A percentile compares a stretch with the other conserved stretches of the same genome.
Conservation (phyloP, 306 rosid genomes). For the Astragalus membranaceus region DNA sequence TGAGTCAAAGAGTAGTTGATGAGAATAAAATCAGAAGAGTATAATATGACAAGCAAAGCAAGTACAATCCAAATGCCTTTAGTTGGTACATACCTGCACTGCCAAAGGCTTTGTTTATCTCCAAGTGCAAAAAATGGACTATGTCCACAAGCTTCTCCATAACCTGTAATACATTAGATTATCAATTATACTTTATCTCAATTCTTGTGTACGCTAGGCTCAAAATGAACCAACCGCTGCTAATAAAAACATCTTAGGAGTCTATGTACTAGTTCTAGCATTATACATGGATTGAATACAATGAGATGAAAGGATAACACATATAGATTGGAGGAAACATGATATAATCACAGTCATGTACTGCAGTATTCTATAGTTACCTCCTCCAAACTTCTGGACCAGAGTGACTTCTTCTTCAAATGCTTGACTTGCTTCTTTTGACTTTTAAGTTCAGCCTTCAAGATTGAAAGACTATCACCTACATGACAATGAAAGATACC, state of each 20-base stretch:
- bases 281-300: constrained; percentile 13
- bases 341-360: constrained; percentile 22
- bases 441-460: constrained; percentile 55
- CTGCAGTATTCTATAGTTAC: constrained; percentile 30
- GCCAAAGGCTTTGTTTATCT: constrained; percentile 54
- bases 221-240: not conserved
- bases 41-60: constrained; percentile 2
- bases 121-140: constrained; percentile 66
- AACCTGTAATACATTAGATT: constrained; percentile 50
- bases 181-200: constrained; percentile 1
- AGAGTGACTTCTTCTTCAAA: constrained; percentile 80
- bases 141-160: constrained; percentile 85
- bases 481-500: constrained; percentile 15
- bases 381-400: constrained; percentile 88
- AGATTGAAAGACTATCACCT: constrained; percentile 53
- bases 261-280: not conserved
- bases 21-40: not conserved
- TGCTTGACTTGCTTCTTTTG: constrained; percentile 65
- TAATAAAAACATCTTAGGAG: not conserved
- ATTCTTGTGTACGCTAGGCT: not conserved
- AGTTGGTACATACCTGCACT: constrained; percentile 42
- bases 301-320: not conserved
- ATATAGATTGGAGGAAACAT: not conserved
- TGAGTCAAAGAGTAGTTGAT: constrained; percentile 1
- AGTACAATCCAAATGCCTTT: not conserved